These are phyloP conservation scores for Tremella fuciformis DNA, from an alignment of 768 basidiomycete species.

Conservation along the genomic window DNA sequence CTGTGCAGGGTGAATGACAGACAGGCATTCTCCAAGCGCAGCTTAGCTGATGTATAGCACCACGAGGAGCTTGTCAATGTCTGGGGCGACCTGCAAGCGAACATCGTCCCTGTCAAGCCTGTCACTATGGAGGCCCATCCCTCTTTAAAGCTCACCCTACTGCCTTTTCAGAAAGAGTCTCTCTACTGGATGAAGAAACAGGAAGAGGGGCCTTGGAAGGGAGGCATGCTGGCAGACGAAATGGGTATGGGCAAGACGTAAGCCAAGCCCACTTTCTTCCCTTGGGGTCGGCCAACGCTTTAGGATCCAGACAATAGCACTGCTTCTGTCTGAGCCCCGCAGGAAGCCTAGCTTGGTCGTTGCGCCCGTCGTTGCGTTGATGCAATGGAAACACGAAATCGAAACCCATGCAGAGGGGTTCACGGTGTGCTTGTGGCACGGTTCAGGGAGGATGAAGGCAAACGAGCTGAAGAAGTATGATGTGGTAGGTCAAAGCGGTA, in stretches of 20 bases:
- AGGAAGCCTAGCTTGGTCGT: slow-evolving; percentile 84
- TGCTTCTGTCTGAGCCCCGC: slow-evolving; percentile 70
- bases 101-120: slow-evolving; percentile 63
- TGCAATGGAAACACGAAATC: slow-evolving; percentile 94
- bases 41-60: slow-evolving; percentile 52
- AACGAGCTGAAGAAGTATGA: slow-evolving; percentile 77
- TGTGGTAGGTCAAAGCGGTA: slow-evolving; percentile 65
- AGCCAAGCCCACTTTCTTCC: slow-evolving; percentile 34
- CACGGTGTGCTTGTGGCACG: slow-evolving; percentile 88
- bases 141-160: slow-evolving; percentile 75
- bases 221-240: slow-evolving; percentile 77
- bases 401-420: slow-evolving; percentile 76
- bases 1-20: slow-evolving; percentile 25
- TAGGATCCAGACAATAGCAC: slow-evolving; percentile 92
- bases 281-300: slow-evolving; percentile 54
- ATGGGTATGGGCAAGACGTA: slow-evolving; percentile 62
- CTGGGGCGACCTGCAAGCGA: slow-evolving; percentile 79
- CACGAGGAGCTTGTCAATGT: slow-evolving; percentile 78
- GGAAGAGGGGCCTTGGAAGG: slow-evolving; percentile 79
- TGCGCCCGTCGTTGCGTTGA: slow-evolving; percentile 63
- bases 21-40: too few species aligned
- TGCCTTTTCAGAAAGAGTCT: slow-evolving; percentile 95
- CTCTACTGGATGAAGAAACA: slow-evolving; percentile 94
- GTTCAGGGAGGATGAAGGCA: slow-evolving; percentile 67
- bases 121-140: slow-evolving; percentile 72